Evolutionary conservation across 306 rosid genomes (phyloP), one percentile per base, ranked within the genome.

Genomic region (Amphicarpaea edgeworthii): DNA sequence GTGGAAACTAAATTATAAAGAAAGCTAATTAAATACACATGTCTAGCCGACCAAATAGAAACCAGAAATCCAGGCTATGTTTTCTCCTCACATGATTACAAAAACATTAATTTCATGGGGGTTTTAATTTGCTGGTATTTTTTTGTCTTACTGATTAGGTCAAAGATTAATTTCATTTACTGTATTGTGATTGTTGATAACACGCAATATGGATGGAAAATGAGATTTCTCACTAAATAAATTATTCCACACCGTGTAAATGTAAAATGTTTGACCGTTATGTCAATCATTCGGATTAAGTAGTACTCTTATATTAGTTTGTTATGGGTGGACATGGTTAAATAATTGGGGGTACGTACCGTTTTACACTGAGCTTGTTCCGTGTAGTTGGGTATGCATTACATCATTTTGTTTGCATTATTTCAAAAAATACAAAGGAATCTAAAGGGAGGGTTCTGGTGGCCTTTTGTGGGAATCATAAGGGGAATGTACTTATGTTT

Each of bases 341-440:
- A 58, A 58, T 58, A 12, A 58, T 26, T 24, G 17, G 38, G 17
- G 19, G n/a, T n/a, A n/a, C n/a, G n/a, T 6, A 26, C 40, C 40
- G 17, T 20, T 54, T 54, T 21, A 54, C 15, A 54, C 15, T 53
- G 15, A 23, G 28, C 6, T 23, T 23, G 7, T 20, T 53, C 30
- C 30, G 30, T 21, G 17, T 58, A 12, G 64, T 26, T 58, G 1
- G 10, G 38, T 12, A 24, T 20, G 11, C 0, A 55, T 55, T 55
- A 8, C 62, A 55, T 9, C n/a, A 23, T 10, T 51, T 54, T 8
- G 32, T 2, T 21, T 19, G 2, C 24, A 57, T 24, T 21, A 57
- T 23, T 57, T 57, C 3, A 12, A 58, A 12, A 16, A 9, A 11
- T 55, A 24, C 64, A 55, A 55, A 60, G 67, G 68, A 61, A 62